A percentile compares a stretch with the other conserved stretches of the same genome.
phyloP scores from a whole-genome alignment of 495 filamentous ascomycete species.

The Neurospora hispaniola region DNA sequence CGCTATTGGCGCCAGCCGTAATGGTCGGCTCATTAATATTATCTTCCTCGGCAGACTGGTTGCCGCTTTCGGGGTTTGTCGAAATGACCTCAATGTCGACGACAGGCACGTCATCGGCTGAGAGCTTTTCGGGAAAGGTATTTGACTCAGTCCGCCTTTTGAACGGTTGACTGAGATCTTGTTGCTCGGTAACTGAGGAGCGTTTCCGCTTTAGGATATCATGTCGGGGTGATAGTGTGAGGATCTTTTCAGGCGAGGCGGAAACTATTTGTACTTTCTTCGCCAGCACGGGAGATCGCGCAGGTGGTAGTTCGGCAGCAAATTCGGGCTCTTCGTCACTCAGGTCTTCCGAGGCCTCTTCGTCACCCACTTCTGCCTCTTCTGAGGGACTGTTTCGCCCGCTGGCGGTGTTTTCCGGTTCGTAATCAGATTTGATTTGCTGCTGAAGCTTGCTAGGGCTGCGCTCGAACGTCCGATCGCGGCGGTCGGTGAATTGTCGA shows the following conservation, averaged over 20 bases:
- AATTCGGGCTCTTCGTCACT: slow-evolving; percentile 26
- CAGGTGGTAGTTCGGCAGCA: slow-evolving; percentile 2
- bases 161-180: slow-evolving; percentile 39
- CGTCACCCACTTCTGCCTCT: slow-evolving; percentile 31
- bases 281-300: slow-evolving; percentile 13
- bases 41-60: slow-evolving; percentile 32
- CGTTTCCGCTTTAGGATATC: slow-evolving; percentile 41
- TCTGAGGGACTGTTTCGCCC: slow-evolving; percentile 33
- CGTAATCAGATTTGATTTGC: slow-evolving; percentile 26
- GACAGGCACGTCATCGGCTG: slow-evolving; percentile 31
- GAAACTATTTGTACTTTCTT: slow-evolving; percentile 19
- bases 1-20: slow-evolving; percentile 1
- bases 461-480: slow-evolving; percentile 36
- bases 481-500: slow-evolving; percentile 24
- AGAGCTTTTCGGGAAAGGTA: slow-evolving; percentile 17
- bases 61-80: slow-evolving; percentile 28
- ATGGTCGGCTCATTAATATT: slow-evolving; percentile 14
- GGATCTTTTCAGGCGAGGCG: slow-evolving; percentile 8
- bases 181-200: slow-evolving; percentile 31
- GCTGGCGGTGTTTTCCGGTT: slow-evolving; percentile 25
- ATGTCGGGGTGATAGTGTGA: slow-evolving; percentile 6
- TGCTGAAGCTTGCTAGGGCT: slow-evolving; percentile 60
- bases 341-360: slow-evolving; percentile 23
- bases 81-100: slow-evolving; percentile 33
- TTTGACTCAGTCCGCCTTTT: slow-evolving; percentile 49